These are phyloP conservation scores for Metarhizium guizhouense DNA, from an alignment of 2,329 filamentous ascomycete genomes.

Conservation along the genomic window DNA sequence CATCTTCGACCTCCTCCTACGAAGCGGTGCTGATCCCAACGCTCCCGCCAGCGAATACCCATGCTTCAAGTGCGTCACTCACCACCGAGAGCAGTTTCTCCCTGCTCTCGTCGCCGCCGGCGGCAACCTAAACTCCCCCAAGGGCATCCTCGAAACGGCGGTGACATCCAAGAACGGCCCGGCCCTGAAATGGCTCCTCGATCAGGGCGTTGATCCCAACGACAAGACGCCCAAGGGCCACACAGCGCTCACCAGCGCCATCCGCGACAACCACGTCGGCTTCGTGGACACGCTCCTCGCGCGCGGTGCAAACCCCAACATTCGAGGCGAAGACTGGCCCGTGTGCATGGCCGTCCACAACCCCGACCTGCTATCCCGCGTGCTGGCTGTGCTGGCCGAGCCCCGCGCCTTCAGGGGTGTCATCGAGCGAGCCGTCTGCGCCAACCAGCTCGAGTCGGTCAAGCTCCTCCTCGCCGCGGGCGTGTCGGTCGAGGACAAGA, in stretches of 20 bases:
- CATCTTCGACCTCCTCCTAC: slow-evolving; percentile 50
- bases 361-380: slow-evolving; percentile 48
- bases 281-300: slow-evolving; percentile 50
- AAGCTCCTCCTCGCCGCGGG: slow-evolving; percentile 56
- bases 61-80: slow-evolving; percentile 59
- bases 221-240: slow-evolving; percentile 47
- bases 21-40: slow-evolving; percentile 53
- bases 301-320: slow-evolving; percentile 51
- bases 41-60: slow-evolving; percentile 55
- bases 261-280: slow-evolving; percentile 48
- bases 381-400: slow-evolving; percentile 48
- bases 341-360: slow-evolving; percentile 58
- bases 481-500: slow-evolving; percentile 61
- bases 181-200: slow-evolving; percentile 50
- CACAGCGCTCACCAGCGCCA: slow-evolving; percentile 58
- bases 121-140: slow-evolving; percentile 48
- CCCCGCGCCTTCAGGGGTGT: slow-evolving; percentile 56
- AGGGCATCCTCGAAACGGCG: slow-evolving; percentile 57
- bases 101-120: slow-evolving; percentile 51
- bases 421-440: slow-evolving; percentile 58
- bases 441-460: slow-evolving; percentile 57
- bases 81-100: slow-evolving; percentile 52
- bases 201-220: slow-evolving; percentile 51
- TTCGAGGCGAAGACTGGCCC: slow-evolving; percentile 62
- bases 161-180: slow-evolving; percentile 53